Evolutionary conservation across 208 protist species (phyloP), one percentile per base, ranked within the genome.

Genomic region (Leishmania guyanensis): DNA sequence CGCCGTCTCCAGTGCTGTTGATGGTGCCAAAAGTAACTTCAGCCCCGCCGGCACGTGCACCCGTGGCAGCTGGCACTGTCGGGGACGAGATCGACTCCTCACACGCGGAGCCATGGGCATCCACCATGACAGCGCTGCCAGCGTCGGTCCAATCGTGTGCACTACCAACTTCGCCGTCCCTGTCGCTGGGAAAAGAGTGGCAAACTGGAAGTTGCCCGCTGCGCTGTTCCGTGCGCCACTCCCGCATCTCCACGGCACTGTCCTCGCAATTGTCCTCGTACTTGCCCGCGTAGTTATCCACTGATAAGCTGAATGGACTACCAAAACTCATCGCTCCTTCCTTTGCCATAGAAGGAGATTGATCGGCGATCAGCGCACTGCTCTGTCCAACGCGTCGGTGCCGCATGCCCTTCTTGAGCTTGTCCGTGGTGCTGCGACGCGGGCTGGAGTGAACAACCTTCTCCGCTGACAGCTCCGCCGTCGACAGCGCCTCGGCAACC

Each of bases 391-490:
- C 51, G 1, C 56, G 58, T 43, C 84, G 81, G 46, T 58, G 76
- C n/a, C 81, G 77, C 53, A 53, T 56, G 48, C 77, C 36, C 39
- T 56, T 26, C 48, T 69, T 54, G 20, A 56, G 64, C n/a, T 5
- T 12, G 64, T 68, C 68, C 39, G 50, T 75, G 22, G 74, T 79
- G 76, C 81, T 82, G 53, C 69, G 84, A 75, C 79, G 66, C 50
- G 78, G 81, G 36, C 84, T 60, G 12, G 77, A 77, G 0, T 56
- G 80, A 10, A 88, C 58, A 3, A 89, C 82, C 65, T 92, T 84
- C 53, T 95, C 91, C 14, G 91, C 89, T 9, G 88, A 86, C 76
- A 92, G 86, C 83, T 91, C 91, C 9, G 93, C 91, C 46, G 77
- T 78, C 16, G 86, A 80, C 5, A 85, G 85, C 10, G 94, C 92